A percentile compares a stretch with the other conserved stretches of the same genome.
Conservation (phyloP, 2,329 filamentous ascomycete genomes). For the Massarina eburnea region DNA sequence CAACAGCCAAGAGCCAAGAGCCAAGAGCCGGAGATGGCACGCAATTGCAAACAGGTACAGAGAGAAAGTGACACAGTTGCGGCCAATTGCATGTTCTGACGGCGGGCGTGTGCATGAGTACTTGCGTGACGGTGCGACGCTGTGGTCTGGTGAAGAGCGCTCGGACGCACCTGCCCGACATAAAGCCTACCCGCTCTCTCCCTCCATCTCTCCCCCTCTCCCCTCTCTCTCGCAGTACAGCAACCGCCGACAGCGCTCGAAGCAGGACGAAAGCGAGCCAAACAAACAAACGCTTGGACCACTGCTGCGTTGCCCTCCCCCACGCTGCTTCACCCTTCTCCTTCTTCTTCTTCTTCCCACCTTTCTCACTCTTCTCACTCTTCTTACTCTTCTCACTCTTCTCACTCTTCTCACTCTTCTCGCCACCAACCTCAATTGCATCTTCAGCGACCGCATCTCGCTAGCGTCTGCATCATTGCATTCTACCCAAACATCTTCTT, state of each 20-base stretch:
- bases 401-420: background rate
- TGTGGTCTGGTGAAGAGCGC: background rate
- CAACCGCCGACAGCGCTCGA: background rate
- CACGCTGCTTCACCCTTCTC: conserved; percentile 16
- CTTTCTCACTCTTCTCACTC: background rate
- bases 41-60: background rate
- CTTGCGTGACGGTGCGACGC: conserved; percentile 1
- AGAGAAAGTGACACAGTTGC: background rate
- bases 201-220: background rate
- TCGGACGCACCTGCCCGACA: conserved; percentile 6
- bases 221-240: background rate
- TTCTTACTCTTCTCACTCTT: conserved; percentile 1
- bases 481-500: conserved; percentile 20
- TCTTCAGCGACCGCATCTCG: conserved; percentile 14
- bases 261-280: background rate
- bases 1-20: background rate
- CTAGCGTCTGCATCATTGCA: conserved; percentile 25
- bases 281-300: background rate
- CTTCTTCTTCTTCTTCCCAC: too few relatives aligned
- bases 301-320: conserved; percentile 6
- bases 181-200: background rate
- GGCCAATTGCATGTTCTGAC: background rate
- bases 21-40: background rate
- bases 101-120: background rate
- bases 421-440: conserved; percentile 1